Conservation (phyloP, 208 protist species). For the Zelonia costaricensis region DNA sequence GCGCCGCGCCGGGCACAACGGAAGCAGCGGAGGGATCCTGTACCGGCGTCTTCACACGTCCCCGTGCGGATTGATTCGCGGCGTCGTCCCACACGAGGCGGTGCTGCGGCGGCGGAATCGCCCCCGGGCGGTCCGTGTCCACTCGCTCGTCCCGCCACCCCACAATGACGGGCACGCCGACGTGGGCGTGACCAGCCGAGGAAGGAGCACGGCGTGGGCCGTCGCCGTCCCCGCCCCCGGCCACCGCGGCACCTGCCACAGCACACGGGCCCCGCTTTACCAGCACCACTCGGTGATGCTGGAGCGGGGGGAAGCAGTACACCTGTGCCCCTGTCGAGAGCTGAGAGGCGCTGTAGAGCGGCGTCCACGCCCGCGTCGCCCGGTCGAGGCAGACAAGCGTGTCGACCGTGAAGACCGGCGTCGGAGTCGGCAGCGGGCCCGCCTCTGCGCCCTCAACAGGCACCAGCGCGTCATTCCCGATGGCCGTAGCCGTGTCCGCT, state of each 20-base stretch:
- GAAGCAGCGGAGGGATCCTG: too few relatives aligned
- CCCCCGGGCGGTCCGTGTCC: constrained; percentile 8
- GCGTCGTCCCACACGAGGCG: constrained; percentile 29
- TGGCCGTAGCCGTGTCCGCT: too few relatives aligned
- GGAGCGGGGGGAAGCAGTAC: constrained; percentile 44
- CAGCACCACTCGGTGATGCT: neutral
- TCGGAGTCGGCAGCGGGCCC: too few relatives aligned
- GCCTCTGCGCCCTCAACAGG: too few relatives aligned
- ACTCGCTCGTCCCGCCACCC: constrained; percentile 8
- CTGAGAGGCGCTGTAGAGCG: constrained; percentile 60
- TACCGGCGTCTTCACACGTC: too few relatives aligned
- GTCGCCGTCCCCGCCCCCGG: too few relatives aligned
- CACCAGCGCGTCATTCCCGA: too few relatives aligned
- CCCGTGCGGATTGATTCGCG: too few relatives aligned
- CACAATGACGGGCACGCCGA: neutral
- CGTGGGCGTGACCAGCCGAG: neutral
- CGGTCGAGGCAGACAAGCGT: constrained; percentile 46
- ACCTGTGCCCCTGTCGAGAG: constrained; percentile 57
- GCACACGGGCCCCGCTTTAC: neutral
- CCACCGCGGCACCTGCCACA: too few relatives aligned
- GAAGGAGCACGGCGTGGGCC: neutral
- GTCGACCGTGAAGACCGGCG: constrained; percentile 29
- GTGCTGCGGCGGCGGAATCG: constrained; percentile 25
- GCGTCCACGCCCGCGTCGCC: constrained; percentile 41
- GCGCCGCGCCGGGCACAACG: too few relatives aligned